A percentile compares a stretch with the other conserved stretches of the same genome.
Conservation (phyloP, 1,139 yeast genomes). For the Hyphopichia fennica region DNA sequence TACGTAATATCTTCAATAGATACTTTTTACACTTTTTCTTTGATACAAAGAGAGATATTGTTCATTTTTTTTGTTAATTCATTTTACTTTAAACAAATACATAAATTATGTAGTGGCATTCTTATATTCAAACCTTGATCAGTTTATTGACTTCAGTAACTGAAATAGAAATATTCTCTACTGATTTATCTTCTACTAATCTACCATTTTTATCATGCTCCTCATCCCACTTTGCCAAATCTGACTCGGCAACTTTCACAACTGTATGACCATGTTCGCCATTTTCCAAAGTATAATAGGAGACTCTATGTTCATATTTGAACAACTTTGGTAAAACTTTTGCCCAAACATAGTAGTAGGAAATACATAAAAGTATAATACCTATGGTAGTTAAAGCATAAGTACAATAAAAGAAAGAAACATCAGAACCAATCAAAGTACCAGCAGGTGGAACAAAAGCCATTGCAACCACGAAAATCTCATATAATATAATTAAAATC, state of each 20-base stretch:
- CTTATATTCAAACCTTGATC: too few relatives aligned
- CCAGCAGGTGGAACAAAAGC: slow-evolving; percentile 42
- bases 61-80: too few relatives aligned
- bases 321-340: slow-evolving; percentile 31
- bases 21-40: too few relatives aligned
- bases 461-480: slow-evolving; percentile 35
- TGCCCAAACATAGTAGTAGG: slow-evolving; percentile 38
- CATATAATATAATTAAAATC: slow-evolving; percentile 27
- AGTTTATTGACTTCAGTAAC: neutral
- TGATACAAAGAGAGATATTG: too few relatives aligned
- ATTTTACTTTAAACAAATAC: too few relatives aligned
- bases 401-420: slow-evolving; percentile 30
- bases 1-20: too few relatives aligned
- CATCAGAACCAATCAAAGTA: slow-evolving; percentile 34
- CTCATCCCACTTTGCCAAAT: slow-evolving; percentile 33
- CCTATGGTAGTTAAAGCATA: slow-evolving; percentile 29
- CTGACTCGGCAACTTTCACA: slow-evolving; percentile 29
- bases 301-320: slow-evolving; percentile 31
- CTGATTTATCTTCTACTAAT: neutral
- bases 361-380: slow-evolving; percentile 26
- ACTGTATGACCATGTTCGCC: slow-evolving; percentile 44
- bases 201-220: slow-evolving; percentile 18
- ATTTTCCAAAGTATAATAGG: slow-evolving; percentile 27
- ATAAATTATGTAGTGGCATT: too few relatives aligned
- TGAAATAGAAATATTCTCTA: neutral